Conservation (phyloP, 345 rosid genomes). For the Salix purpurea region DNA sequence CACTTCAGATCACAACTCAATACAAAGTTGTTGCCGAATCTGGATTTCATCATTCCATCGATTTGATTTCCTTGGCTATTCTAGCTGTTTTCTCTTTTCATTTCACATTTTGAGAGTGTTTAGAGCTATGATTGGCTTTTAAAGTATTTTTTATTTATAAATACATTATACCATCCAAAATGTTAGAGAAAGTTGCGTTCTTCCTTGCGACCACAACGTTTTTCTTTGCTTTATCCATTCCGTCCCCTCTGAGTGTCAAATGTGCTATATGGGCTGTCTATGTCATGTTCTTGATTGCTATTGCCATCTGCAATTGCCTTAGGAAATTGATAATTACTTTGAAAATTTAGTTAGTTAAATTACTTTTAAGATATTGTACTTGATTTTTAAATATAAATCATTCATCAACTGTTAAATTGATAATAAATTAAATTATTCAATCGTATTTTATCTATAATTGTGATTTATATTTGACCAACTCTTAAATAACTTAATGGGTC, state of each 20-base stretch:
- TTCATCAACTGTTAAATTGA: no score
- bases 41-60: background rate
- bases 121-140: background rate
- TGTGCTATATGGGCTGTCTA: background rate
- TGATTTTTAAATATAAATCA: no score
- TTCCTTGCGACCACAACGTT: background rate
- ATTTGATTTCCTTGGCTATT: background rate
- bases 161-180: background rate
- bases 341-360: no score
- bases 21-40: background rate
- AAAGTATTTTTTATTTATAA: no score
- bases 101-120: background rate
- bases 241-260: background rate
- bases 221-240: background rate
- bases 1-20: background rate
- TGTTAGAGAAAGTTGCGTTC: background rate
- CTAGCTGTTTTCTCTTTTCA: no score
- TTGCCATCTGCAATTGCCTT: background rate
- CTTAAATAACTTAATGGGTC: no score
- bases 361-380: no score
- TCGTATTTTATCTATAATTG: no score
- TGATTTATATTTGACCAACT: no score
- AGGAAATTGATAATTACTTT: no score
- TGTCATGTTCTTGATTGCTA: background rate
- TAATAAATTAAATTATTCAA: no score